phyloP scores from a whole-genome alignment of 345 rosid species.

The Barbarea vulgaris region DNA sequence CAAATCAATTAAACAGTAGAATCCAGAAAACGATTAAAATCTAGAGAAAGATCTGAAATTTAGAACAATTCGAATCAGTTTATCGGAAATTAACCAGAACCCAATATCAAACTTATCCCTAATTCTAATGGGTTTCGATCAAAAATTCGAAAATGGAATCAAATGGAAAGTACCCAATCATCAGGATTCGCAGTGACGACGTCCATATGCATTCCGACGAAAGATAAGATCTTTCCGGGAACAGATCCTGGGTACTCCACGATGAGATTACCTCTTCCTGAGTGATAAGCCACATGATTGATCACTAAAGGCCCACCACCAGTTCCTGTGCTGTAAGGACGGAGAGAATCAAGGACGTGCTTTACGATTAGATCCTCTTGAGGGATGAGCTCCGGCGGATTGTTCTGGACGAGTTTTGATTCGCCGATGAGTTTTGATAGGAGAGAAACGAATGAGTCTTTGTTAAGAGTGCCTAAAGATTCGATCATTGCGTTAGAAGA shows the following conservation, averaged over 20 bases:
- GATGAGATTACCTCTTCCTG: conserved; percentile 85
- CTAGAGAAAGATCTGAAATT: conserved; percentile 20
- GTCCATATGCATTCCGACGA: conserved; percentile 99
- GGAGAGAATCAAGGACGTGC: conserved; percentile 76
- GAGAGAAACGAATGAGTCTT: conserved; percentile 68
- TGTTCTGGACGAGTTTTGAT: conserved; percentile 78
- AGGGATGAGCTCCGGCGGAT: conserved; percentile 94
- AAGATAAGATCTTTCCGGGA: conserved; percentile 84
- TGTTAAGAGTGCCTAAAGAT: conserved; percentile 60
- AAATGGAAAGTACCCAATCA: conserved; percentile 62
- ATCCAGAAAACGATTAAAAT: background rate
- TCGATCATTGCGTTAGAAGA: conserved; percentile 38
- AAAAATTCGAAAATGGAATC: conserved; percentile 4
- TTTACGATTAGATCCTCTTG: conserved; percentile 82
- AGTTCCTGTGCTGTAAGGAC: conserved; percentile 71
- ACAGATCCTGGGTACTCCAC: conserved; percentile 96
- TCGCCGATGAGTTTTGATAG: conserved; percentile 79
- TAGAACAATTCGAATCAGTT: background rate
- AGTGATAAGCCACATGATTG: conserved; percentile 70
- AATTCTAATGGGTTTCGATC: conserved; percentile 4
- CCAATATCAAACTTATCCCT: background rate
- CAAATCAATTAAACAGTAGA: background rate
- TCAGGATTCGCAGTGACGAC: conserved; percentile 95
- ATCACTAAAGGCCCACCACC: conserved; percentile 88
- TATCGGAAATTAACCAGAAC: background rate